A percentile compares a stretch with the other conserved stretches of the same genome.
Evolutionary conservation across 225 moss, liverwort and hornwort genomes (phyloP).

Genomic region (Physcomitrium patens): DNA sequence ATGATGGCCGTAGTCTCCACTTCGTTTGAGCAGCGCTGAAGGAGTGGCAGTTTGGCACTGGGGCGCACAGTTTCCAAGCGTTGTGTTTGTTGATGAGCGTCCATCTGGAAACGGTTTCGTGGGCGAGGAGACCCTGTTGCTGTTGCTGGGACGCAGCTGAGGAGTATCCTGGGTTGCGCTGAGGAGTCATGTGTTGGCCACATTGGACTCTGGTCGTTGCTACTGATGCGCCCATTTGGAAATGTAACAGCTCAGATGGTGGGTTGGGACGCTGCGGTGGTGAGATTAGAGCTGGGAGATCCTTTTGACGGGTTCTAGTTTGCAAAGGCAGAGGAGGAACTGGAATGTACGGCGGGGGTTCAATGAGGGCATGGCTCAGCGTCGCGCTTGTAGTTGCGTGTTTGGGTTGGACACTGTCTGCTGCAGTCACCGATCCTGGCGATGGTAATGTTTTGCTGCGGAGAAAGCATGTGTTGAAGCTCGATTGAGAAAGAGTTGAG

Average conservation of each 20-base stretch:
- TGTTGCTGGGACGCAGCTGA: no score
- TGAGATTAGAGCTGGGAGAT: not conserved
- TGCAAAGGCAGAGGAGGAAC: not conserved
- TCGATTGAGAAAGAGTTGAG: not conserved
- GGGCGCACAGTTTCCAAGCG: no score
- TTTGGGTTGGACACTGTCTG: conserved; percentile 10
- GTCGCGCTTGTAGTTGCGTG: conserved; percentile 17
- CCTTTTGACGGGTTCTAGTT: not conserved
- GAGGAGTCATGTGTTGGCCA: no score
- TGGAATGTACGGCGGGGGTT: conserved; percentile 21
- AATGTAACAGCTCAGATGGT: not conserved
- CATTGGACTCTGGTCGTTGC: no score
- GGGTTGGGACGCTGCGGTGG: not conserved
- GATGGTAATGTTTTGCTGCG: conserved; percentile 22
- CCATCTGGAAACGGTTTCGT: no score
- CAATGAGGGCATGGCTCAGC: not conserved
- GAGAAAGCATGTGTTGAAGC: no score
- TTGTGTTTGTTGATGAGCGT: no score
- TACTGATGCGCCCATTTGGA: not conserved
- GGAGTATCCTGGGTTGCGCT: no score
- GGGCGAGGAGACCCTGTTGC: no score
- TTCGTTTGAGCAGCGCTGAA: no score
- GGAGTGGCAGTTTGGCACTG: no score
- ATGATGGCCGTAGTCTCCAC: no score
- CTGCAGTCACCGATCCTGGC: conserved; percentile 29